phyloP scores from a whole-genome alignment of 2,329 filamentous ascomycete species.

The Fusarium miscanthi region DNA sequence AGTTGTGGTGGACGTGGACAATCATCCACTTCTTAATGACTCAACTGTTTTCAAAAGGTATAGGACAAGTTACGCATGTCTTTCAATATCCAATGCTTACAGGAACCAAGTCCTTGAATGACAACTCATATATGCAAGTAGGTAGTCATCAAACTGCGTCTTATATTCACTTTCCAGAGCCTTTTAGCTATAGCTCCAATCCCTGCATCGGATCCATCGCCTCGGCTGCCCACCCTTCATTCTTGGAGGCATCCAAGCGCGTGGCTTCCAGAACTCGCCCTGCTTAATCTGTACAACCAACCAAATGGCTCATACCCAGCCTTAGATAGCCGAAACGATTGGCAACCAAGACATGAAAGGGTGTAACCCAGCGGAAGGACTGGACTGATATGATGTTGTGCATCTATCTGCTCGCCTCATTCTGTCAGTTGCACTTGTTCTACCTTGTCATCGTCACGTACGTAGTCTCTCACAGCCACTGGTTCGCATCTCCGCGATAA shows the following conservation, averaged over 20 bases:
- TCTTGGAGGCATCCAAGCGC: slow-evolving; percentile 14
- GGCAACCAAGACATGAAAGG: slow-evolving; percentile 5
- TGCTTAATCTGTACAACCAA: slow-evolving; percentile 4
- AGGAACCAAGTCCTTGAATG: not conserved
- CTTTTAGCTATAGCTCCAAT: not conserved
- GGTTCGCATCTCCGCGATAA: not conserved
- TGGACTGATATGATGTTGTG: not conserved
- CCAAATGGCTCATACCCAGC: not conserved
- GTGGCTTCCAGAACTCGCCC: slow-evolving; percentile 15
- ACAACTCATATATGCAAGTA: slow-evolving; percentile 2
- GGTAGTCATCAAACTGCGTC: not conserved
- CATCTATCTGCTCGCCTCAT: slow-evolving; percentile 17
- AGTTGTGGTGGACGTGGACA: not conserved
- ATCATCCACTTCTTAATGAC: not conserved
- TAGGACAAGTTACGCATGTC: not conserved
- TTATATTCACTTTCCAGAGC: slow-evolving; percentile 3
- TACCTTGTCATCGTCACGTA: not conserved
- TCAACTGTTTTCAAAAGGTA: not conserved
- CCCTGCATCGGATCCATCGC: slow-evolving; percentile 20
- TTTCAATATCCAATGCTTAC: not conserved
- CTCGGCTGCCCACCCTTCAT: slow-evolving; percentile 14
- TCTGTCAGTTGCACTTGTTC: not conserved
- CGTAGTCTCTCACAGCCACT: not conserved
- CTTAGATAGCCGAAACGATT: slow-evolving; percentile 9
- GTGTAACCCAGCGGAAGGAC: not conserved